Evolutionary conservation across 345 rosid genomes (phyloP).

Genomic region (Gossypium stocksii): DNA sequence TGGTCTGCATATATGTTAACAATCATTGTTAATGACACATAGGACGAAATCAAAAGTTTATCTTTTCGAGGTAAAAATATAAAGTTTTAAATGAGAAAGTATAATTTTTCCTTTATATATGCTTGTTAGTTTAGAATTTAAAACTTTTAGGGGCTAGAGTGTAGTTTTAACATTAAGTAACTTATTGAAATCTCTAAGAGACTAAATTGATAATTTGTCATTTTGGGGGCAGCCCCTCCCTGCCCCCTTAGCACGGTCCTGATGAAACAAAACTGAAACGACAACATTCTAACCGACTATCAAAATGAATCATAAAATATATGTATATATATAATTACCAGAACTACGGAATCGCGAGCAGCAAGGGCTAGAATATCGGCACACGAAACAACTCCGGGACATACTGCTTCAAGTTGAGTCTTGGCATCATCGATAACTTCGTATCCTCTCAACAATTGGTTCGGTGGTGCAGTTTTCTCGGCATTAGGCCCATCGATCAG

Average conservation of each 20-base stretch:
- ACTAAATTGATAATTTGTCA: no score
- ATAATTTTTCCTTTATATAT: no score
- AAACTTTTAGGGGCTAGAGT: no score
- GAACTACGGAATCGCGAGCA: constrained; percentile 46
- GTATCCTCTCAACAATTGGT: constrained; percentile 41
- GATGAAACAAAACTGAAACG: neutral
- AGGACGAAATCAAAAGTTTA: no score
- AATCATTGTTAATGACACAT: neutral
- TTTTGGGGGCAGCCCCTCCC: no score
- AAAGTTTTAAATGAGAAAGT: no score
- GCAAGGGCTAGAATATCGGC: constrained; percentile 58
- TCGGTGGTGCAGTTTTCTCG: constrained; percentile 46
- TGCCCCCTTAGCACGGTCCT: no score
- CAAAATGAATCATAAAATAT: neutral
- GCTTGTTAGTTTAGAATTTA: no score
- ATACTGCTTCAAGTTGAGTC: constrained; percentile 38
- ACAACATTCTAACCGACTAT: neutral
- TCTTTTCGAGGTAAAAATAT: no score
- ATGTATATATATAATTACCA: constrained; percentile 23
- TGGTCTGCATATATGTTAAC: constrained; percentile 23
- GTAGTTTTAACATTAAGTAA: no score
- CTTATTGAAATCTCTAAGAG: no score
- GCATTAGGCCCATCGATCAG: constrained; percentile 40
- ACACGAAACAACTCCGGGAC: constrained; percentile 50
- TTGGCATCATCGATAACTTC: constrained; percentile 50